A percentile compares a stretch with the other conserved stretches of the same genome.
Evolutionary conservation across 805 yeast genomes (phyloP).

Genomic region (Yamadazyma laniorum): DNA sequence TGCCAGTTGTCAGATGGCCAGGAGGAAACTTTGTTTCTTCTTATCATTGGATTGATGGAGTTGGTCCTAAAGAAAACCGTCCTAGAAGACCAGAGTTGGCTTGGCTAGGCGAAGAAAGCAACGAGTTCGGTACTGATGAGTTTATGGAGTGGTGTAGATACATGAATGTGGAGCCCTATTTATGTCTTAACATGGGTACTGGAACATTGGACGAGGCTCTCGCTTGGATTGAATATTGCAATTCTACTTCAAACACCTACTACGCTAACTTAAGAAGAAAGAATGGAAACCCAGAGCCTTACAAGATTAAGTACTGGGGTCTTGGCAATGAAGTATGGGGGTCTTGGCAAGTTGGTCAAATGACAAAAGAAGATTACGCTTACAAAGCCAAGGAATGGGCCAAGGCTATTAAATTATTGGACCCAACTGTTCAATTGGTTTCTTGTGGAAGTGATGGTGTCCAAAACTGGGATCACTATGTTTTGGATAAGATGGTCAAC

Average conservation of each 20-base stretch:
- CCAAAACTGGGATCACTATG: slow-evolving; percentile 27
- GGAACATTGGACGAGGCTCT: slow-evolving; percentile 35
- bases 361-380: slow-evolving; percentile 25
- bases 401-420: slow-evolving; percentile 30
- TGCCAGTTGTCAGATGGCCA: slow-evolving; percentile 36
- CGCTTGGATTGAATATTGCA: slow-evolving; percentile 35
- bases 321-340: slow-evolving; percentile 38
- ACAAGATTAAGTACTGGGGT: slow-evolving; percentile 35
- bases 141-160: slow-evolving; percentile 32
- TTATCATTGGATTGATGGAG: slow-evolving; percentile 34
- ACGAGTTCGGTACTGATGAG: slow-evolving; percentile 34
- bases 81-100: slow-evolving; percentile 34
- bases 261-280: slow-evolving; percentile 32
- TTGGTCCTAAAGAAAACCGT: slow-evolving; percentile 28
- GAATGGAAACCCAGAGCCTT: slow-evolving; percentile 33
- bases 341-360: slow-evolving; percentile 35
- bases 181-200: slow-evolving; percentile 36
- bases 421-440: slow-evolving; percentile 23
- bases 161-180: slow-evolving; percentile 28
- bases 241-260: slow-evolving; percentile 27
- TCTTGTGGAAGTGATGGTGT: slow-evolving; percentile 31
- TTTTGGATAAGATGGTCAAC: slow-evolving; percentile 22
- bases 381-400: slow-evolving; percentile 32
- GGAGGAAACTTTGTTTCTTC: slow-evolving; percentile 35
- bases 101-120: slow-evolving; percentile 31